Evolutionary conservation across 768 basidiomycete species (phyloP).

Genomic region (Lenzites betulinus): DNA sequence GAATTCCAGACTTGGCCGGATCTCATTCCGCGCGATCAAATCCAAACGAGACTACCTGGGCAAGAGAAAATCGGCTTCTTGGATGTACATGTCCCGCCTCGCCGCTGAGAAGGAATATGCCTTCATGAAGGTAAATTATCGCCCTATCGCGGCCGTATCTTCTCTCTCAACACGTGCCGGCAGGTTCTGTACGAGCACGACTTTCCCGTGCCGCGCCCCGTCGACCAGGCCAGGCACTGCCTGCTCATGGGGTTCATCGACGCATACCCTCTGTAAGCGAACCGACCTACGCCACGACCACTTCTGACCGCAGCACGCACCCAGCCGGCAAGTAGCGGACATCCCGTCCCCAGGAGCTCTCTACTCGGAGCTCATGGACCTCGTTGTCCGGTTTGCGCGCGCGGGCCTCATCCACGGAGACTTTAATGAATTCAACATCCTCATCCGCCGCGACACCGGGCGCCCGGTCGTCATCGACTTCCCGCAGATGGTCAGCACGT

Average conservation of each 20-base stretch:
- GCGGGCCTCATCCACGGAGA: slow-evolving; percentile 98
- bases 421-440: slow-evolving; percentile 99
- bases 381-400: slow-evolving; percentile 92
- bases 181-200: slow-evolving; percentile 89
- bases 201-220: slow-evolving; percentile 91
- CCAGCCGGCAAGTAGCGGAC: slow-evolving; percentile 84
- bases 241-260: slow-evolving; percentile 97
- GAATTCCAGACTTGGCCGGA: slow-evolving; percentile 78
- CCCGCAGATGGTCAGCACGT: slow-evolving; percentile 98
- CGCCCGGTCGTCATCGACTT: slow-evolving; percentile 96
- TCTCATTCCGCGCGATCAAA: slow-evolving; percentile 97
- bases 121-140: slow-evolving; percentile 85
- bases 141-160: not conserved
- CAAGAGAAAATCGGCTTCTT: slow-evolving; percentile 92
- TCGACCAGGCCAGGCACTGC: slow-evolving; percentile 94
- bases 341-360: slow-evolving; percentile 85
- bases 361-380: slow-evolving; percentile 91
- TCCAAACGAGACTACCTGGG: slow-evolving; percentile 95
- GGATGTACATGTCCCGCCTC: slow-evolving; percentile 99
- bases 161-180: not conserved
- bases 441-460: slow-evolving; percentile 74
- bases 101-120: slow-evolving; percentile 98
- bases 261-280: slow-evolving; percentile 85
- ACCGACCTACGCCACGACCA: not conserved
- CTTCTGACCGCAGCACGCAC: slow-evolving; percentile 3